phyloP scores from a whole-genome alignment of 2,329 filamentous ascomycete genomes.

The Fusarium veterinarium region DNA sequence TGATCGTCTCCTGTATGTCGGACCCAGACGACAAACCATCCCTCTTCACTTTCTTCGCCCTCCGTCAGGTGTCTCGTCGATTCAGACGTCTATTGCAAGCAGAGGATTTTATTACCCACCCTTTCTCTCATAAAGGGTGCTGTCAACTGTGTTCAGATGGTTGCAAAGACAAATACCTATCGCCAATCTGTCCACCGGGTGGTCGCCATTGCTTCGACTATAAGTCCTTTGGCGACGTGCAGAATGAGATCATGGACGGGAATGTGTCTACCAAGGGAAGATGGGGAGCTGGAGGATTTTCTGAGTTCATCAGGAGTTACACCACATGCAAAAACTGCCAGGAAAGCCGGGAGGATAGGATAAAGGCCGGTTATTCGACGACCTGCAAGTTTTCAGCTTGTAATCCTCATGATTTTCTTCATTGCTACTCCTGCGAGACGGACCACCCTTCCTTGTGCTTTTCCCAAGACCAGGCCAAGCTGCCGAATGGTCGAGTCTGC shows the following conservation, averaged over 20 bases:
- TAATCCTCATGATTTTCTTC: accelerated
- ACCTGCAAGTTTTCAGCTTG: background rate
- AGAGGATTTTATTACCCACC: background rate
- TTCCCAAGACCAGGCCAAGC: background rate
- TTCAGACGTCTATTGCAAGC: background rate
- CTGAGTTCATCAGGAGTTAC: background rate
- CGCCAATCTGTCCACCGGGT: accelerated
- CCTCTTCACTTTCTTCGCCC: background rate
- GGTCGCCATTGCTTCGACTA: background rate
- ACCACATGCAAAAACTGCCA: background rate
- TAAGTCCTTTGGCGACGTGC: too few species aligned
- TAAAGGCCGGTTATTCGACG: background rate
- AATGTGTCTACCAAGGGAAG: accelerated
- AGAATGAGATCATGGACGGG: background rate
- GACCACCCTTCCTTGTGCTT: background rate
- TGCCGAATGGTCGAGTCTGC: background rate
- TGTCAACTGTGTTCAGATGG: background rate
- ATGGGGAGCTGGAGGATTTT: background rate
- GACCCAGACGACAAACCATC: background rate
- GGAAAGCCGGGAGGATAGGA: background rate
- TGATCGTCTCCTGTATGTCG: background rate
- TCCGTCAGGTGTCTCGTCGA: background rate
- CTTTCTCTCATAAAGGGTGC: background rate
- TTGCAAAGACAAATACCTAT: background rate
- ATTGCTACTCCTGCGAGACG: background rate